phyloP scores from a whole-genome alignment of 495 filamentous ascomycete genomes.

The Trichoderma orchidacearum region DNA sequence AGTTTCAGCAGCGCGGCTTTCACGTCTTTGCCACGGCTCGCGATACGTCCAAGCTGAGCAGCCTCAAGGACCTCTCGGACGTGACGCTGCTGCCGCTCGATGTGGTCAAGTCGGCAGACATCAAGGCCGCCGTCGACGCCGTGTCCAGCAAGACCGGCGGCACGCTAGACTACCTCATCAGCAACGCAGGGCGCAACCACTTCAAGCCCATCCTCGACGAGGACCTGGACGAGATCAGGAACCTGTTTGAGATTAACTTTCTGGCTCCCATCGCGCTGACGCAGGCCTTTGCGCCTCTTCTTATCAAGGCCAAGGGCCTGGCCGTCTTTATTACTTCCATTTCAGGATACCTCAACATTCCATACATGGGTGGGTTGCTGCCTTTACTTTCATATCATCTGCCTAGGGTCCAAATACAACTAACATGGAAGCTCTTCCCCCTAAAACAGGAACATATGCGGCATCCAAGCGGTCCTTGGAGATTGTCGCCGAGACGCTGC shows the following conservation, averaged over 20 bases:
- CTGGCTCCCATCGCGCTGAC: slow-evolving; percentile 13
- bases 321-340: slow-evolving; percentile 13
- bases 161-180: slow-evolving; percentile 18
- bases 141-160: slow-evolving; percentile 13
- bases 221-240: slow-evolving; percentile 10
- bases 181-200: slow-evolving; percentile 15
- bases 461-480: slow-evolving; percentile 16
- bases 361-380: slow-evolving; percentile 11
- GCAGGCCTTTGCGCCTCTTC: slow-evolving; percentile 18
- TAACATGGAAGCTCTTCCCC: background rate
- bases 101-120: slow-evolving; percentile 16
- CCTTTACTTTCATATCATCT: too few relatives aligned
- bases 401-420: background rate
- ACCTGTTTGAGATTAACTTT: slow-evolving; percentile 17
- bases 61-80: slow-evolving; percentile 6
- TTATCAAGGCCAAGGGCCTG: slow-evolving; percentile 12
- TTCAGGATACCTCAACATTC: slow-evolving; percentile 11
- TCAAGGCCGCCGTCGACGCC: slow-evolving; percentile 7
- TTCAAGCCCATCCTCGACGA: slow-evolving; percentile 14
- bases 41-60: slow-evolving; percentile 20
- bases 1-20: slow-evolving; percentile 19
- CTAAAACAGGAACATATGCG: slow-evolving; percentile 10
- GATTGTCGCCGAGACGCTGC: slow-evolving; percentile 13
- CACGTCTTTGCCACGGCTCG: slow-evolving; percentile 33
- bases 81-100: slow-evolving; percentile 21